Evolutionary conservation across 306 rosid species (phyloP).

Genomic region (Delonix regia): DNA sequence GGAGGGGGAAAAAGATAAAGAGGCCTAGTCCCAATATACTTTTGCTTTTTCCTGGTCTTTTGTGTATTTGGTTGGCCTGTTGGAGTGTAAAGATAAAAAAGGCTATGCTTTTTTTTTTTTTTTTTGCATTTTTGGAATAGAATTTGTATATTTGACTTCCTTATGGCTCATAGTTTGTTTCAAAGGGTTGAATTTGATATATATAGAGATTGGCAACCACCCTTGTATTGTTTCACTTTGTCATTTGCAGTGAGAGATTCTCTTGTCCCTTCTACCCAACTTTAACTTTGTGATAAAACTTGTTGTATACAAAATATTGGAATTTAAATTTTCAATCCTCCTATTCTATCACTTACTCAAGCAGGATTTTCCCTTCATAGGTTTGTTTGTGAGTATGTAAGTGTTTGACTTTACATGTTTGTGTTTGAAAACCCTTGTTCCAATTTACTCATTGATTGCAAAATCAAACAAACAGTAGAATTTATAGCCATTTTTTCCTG

Average conservation of each 20-base stretch:
- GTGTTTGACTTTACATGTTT: not conserved
- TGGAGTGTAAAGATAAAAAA: not conserved
- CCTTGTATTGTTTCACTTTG: slow-evolving; percentile 16
- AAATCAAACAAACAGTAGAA: not conserved
- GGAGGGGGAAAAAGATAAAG: slow-evolving; percentile 14
- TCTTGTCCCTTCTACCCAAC: slow-evolving; percentile 14
- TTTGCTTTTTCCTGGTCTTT: slow-evolving; percentile 18
- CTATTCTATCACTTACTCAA: not conserved
- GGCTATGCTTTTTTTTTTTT: slow-evolving; percentile 1
- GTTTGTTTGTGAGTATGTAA: not conserved
- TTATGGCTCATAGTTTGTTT: slow-evolving; percentile 2
- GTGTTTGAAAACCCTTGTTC: not conserved
- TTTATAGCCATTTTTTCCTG: not conserved
- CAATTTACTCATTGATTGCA: not conserved
- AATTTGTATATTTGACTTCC: not conserved
- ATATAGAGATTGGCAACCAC: not conserved
- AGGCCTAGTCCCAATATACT: slow-evolving; percentile 1
- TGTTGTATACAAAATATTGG: not conserved
- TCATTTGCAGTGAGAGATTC: slow-evolving; percentile 7
- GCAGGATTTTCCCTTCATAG: not conserved
- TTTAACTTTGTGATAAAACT: not conserved
- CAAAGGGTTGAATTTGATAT: slow-evolving; percentile 17
- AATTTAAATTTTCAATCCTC: not conserved
- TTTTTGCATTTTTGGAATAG: not conserved
- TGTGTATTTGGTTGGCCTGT: not conserved